Percentiles rank a stretch among this genome's conserved stretches.
Conservation (phyloP, 352 stramenopile genomes). For the Achlya hypogyna region DNA sequence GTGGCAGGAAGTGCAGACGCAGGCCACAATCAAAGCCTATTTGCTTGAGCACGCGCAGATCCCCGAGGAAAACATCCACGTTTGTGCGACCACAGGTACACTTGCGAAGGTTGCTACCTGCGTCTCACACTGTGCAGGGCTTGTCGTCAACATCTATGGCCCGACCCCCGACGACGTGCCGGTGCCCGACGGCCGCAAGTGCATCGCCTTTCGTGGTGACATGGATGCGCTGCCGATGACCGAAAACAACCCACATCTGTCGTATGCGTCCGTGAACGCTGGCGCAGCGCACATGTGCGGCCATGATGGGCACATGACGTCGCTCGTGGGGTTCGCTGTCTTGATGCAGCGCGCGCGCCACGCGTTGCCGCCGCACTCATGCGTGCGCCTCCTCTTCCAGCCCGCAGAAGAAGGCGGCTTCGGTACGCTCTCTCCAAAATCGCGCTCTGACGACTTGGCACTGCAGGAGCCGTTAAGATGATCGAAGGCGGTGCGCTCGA, state of each 20-base stretch:
- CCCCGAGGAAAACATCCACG: constrained; percentile 52
- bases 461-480: constrained; percentile 62
- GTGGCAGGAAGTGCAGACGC: constrained; percentile 83
- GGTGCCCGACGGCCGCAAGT: constrained; percentile 37
- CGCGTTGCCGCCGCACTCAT: constrained; percentile 53
- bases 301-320: constrained; percentile 93
- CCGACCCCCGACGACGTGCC: constrained; percentile 33
- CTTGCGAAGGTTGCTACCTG: background rate
- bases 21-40: constrained; percentile 73
- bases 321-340: constrained; percentile 85
- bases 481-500: constrained; percentile 86
- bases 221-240: constrained; percentile 94
- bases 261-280: constrained; percentile 40
- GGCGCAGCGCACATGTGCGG: constrained; percentile 87
- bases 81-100: constrained; percentile 52
- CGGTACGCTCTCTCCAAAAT: constrained; percentile 33
- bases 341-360: constrained; percentile 62
- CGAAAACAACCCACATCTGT: constrained; percentile 66
- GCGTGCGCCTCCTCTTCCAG: constrained; percentile 92
- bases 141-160: constrained; percentile 77
- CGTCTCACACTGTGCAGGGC: constrained; percentile 27
- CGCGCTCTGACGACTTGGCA: background rate
- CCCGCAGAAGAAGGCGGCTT: constrained; percentile 90
- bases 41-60: constrained; percentile 66
- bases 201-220: constrained; percentile 89